Base-by-base conservation (phyloP, 169 alveolate species). In the Toxoplasma gondii region DNA sequence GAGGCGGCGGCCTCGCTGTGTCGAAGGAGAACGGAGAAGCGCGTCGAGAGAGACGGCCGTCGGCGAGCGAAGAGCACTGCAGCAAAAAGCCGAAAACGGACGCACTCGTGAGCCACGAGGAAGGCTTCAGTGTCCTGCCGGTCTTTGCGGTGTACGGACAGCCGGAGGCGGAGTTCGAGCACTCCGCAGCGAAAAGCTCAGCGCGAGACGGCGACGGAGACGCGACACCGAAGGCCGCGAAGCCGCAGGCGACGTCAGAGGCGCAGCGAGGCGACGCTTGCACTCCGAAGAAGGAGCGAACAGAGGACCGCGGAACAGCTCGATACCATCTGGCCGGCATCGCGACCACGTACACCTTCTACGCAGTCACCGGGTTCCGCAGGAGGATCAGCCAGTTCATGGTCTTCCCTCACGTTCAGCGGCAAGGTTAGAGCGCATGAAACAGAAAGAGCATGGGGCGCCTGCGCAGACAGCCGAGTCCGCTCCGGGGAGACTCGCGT, bases 341-440 rank as follows among this genome's bases (percentile, higher is more conserved):
- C 88, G 83, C 88, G 45, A 94, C 97, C 1, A 86, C 96, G 19
- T 95, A 94, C 86, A 58, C 90, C 17, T 94, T 94, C 91, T 94
- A 86, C 91, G 78, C 96, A 7, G 64, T 94, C n/a, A 91, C 95
- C 43, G 94, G 93, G 49, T 80, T 53, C 81, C 39, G 97, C 31
- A 49, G 94, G 39, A 54, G 97, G 39, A 84, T 95, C 93, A 92
- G 96, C 31, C 97, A 95, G 91, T 93, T 95, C 70, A 74, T 95
- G 38, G 87, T 95, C 87, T 95, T 95, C 83, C 97, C 97, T 7
- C 96, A 95, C 91, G 81, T 81, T 39, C 97, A 95, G 45, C 92
- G 96, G 53, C 80, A 94, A 78, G 97, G 97, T 92, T 1, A 7
- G 83, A 0, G 44, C 24, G 24, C 38, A 17, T 5, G 81, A 29